phyloP scores from a whole-genome alignment of 1,284 basidiomycete species.

The Tetrapyrgos nigripes region DNA sequence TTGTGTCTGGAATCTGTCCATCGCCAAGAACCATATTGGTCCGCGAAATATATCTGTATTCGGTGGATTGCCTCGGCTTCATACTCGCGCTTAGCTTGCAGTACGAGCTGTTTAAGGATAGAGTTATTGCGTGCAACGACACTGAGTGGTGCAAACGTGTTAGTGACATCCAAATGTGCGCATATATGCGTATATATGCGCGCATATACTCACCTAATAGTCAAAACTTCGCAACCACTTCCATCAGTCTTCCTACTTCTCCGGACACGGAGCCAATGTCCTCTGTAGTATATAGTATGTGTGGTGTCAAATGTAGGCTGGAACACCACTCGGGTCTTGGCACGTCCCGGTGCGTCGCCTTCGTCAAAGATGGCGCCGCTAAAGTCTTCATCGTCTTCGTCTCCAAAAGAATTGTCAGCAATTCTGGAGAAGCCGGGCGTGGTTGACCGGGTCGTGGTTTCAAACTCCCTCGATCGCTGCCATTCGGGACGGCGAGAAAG shows the following conservation, averaged over 20 bases:
- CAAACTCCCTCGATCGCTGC: constrained; percentile 84
- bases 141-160: too few relatives aligned
- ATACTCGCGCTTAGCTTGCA: constrained; percentile 87
- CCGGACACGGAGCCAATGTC: constrained; percentile 80
- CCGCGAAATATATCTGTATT: constrained; percentile 86
- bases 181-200: constrained; percentile 1
- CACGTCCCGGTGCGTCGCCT: constrained; percentile 62
- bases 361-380: constrained; percentile 37
- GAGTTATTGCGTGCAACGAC: constrained; percentile 82
- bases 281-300: constrained; percentile 82
- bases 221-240: constrained; percentile 71
- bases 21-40: constrained; percentile 84
- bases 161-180: not conserved
- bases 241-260: constrained; percentile 70
- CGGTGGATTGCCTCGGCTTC: constrained; percentile 83
- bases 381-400: constrained; percentile 62
- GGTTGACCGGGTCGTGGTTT: constrained; percentile 76
- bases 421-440: constrained; percentile 53
- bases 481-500: constrained; percentile 80
- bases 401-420: constrained; percentile 65
- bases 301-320: constrained; percentile 85
- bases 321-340: constrained; percentile 82
- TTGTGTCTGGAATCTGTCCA: constrained; percentile 86
- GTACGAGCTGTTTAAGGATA: constrained; percentile 82
- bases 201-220: constrained; percentile 61